Percentiles rank a stretch among this genome's conserved stretches.
These are phyloP conservation scores for Cantharellus anzutake DNA, from an alignment of 768 basidiomycete species.

Conservation along the genomic window DNA sequence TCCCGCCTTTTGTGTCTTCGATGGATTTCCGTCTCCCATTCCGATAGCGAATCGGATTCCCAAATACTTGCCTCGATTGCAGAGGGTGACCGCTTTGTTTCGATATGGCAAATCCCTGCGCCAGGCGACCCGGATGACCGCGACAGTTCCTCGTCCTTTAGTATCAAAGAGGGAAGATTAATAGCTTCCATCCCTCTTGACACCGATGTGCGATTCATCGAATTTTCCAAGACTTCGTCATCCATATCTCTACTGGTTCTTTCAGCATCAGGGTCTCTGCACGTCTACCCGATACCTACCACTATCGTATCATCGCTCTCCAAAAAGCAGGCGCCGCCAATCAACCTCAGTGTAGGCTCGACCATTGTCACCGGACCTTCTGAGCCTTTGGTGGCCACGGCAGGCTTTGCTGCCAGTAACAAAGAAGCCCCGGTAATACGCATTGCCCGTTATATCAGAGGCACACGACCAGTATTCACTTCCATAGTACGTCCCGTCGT, in stretches of 20 bases:
- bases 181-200: constrained; percentile 43
- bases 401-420: background rate
- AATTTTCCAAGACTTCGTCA: constrained; percentile 6
- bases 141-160: constrained; percentile 10
- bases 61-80: constrained; percentile 38
- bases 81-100: constrained; percentile 40
- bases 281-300: constrained; percentile 34
- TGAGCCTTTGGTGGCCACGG: background rate
- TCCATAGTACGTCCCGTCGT: constrained; percentile 30
- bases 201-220: constrained; percentile 29
- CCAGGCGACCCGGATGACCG: background rate
- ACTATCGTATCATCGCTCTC: constrained; percentile 5
- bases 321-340: constrained; percentile 25
- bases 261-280: constrained; percentile 39
- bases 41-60: constrained; percentile 1
- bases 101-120: constrained; percentile 37
- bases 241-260: constrained; percentile 30
- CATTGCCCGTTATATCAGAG: constrained; percentile 34
- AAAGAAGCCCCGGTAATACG: constrained; percentile 23
- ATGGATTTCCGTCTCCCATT: constrained; percentile 19
- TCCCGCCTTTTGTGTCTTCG: constrained; percentile 35
- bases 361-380: constrained; percentile 22
- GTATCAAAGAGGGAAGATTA: constrained; percentile 27
- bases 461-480: constrained; percentile 40
- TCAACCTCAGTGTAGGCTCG: constrained; percentile 34